Base-by-base conservation (phyloP, 495 filamentous ascomycete species). In the Penicillium tannophilum region DNA sequence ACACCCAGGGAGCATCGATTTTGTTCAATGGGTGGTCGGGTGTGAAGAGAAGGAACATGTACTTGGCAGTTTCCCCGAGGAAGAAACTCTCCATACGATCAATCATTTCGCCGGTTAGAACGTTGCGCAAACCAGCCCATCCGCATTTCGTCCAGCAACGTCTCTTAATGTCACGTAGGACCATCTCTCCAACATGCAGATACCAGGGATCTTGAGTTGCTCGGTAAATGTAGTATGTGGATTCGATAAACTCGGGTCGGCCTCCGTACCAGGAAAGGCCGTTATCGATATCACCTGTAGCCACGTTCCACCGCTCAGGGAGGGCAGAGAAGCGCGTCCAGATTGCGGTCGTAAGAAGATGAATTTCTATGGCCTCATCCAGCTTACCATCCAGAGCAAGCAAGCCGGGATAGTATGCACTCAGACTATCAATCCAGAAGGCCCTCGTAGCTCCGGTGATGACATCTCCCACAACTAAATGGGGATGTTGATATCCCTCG, bases 61-160 rank as follows among this genome's bases (percentile, higher is more conserved):
- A 98, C 72, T 97, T 97, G 54, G 90, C 86, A 0, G 94, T 98
- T 73, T 98, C 94, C 4, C 95, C 92, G 2, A 98, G 80, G 71
- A 97, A 98, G 78, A 98, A 98, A 72, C 94, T 98, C 76, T 98
- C 94, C 94, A 98, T 98, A 17, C 94, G 88, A 67, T 98, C 94
- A 65, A 83, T 93, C 68, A 89, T 86, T 71, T 97, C 90, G 0
- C 93, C 95, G 43, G 83, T 92, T 31, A 88, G 79, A 10, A 98
- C 94, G 73, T 98, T 90, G 63, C 96, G 89, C n/a, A 98, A 79
- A 0, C 93, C 93, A 6, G 94, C 90, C 92, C 92, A 98, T 51
- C 94, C 94, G 66, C 94, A 98, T 52, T 85, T 84, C 2, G 92
- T 92, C 90, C 91, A 96, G 71, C 94, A 98, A 43, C 95, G 84